Conservation (phyloP, 169 alveolate genomes). For the Babesia bovis region DNA sequence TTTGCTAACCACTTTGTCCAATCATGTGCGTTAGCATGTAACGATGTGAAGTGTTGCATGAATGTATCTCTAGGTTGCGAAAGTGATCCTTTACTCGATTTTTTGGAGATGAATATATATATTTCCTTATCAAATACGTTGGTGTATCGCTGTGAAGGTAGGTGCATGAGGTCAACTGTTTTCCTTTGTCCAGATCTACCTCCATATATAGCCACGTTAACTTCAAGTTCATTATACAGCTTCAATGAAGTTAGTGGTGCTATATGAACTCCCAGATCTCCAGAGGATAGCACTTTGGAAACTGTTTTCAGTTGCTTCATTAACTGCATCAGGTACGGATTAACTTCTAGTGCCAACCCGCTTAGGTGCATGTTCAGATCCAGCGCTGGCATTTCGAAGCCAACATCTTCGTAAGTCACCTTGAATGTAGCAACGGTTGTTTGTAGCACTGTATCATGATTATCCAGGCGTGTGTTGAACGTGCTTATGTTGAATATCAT, state of each 20-base stretch:
- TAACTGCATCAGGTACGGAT: conserved; percentile 29
- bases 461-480: conserved; percentile 15
- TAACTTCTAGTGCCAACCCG: conserved; percentile 41
- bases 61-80: neutral
- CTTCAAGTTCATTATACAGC: conserved; percentile 26
- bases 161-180: conserved; percentile 6
- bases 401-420: conserved; percentile 19
- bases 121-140: conserved; percentile 8
- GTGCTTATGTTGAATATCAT: conserved; percentile 33
- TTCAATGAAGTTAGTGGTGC: neutral
- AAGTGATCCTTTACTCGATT: neutral
- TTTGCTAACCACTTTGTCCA: conserved; percentile 3
- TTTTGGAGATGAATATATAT: conserved; percentile 1
- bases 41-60: neutral
- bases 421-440: conserved; percentile 35
- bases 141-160: conserved; percentile 22
- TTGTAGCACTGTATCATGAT: conserved; percentile 39
- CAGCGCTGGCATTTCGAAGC: conserved; percentile 4
- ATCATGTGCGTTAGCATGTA: neutral
- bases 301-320: conserved; percentile 29
- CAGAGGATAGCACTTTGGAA: conserved; percentile 25
- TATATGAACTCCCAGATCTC: neutral
- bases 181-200: neutral
- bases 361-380: conserved; percentile 36
- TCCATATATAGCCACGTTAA: conserved; percentile 2